phyloP scores from a whole-genome alignment of 2,329 filamentous ascomycete species.

The Colletotrichum lini region DNA sequence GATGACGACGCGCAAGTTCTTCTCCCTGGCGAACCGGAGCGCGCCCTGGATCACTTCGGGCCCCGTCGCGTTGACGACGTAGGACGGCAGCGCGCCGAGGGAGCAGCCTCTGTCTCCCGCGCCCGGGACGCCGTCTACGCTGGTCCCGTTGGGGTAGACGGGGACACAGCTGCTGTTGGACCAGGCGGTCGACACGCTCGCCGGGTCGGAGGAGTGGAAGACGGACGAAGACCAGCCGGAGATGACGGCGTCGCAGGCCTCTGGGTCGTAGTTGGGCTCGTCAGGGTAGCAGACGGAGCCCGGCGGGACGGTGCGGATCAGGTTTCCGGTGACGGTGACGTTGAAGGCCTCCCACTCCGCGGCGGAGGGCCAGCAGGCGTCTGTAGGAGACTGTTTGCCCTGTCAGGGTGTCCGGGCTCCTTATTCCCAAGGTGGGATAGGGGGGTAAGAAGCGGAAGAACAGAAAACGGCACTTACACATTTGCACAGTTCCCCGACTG shows the following conservation, averaged over 20 bases:
- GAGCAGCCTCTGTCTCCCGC: constrained; percentile 17
- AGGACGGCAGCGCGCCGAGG: constrained; percentile 44
- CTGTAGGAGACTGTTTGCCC: neutral
- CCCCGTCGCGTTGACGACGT: constrained; percentile 43
- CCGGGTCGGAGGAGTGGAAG: constrained; percentile 48
- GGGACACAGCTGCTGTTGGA: constrained; percentile 56
- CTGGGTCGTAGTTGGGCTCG: too few species aligned
- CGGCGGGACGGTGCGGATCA: constrained; percentile 67
- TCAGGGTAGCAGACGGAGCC: constrained; percentile 50
- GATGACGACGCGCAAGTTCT: too few species aligned
- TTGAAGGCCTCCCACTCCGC: constrained; percentile 66
- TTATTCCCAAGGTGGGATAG: too few species aligned
- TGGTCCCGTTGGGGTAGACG: constrained; percentile 52
- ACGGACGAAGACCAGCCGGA: constrained; percentile 44
- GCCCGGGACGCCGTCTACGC: constrained; percentile 48
- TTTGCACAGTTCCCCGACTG: too few species aligned
- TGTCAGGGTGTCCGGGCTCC: too few species aligned
- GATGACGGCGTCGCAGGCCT: too few species aligned
- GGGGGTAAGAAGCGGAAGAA: too few species aligned
- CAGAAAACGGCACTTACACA: too few species aligned
- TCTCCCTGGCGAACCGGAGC: too few species aligned
- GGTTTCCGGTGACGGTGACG: constrained; percentile 61
- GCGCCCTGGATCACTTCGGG: too few species aligned
- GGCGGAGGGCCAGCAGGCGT: constrained; percentile 59
- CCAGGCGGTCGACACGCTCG: constrained; percentile 41